Base-by-base conservation (phyloP, 2,329 filamentous ascomycete genomes). In the Nigrograna mackinnonii region DNA sequence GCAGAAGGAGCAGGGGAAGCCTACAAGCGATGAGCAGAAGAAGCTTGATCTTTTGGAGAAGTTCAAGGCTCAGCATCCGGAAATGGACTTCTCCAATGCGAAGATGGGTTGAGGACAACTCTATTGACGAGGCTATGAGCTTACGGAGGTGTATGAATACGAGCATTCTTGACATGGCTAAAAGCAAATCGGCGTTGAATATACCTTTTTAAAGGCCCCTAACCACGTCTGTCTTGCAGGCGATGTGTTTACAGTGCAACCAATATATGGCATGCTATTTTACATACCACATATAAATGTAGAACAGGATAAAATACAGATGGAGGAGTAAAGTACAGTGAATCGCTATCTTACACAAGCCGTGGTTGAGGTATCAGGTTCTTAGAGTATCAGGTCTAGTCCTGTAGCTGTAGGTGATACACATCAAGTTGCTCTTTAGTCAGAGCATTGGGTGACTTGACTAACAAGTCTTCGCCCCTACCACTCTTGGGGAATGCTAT, bases 401-500 rank as follows among this genome's bases (percentile, higher is more conserved):
- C 41, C 43, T 57, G 57, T 34, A 66, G 37, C 33, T 36, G 39
- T 41, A 87, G 58, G 60, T 84, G 79, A 71, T 86, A 86, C 2
- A 77, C 81, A 49, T 71, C 65, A 57, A 84, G 66, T 45, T 80
- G 77, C 47, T 80, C 79, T 44, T 81, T 71, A 0, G 79, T 87
- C 50, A 95, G 76, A 49, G 66, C 67, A 37, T 84, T 84, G 0
- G 94, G 94, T 49, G 88, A 89, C 55, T 82, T 84, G 3, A 95
- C 89, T 68, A 95, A 80, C 43, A 83, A 69, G 70, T 99, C 94
- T 62, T 95, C 88, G 1, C 94, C 91, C 64, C 85, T 91, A 47
- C 90, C 91, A 48, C 83, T 91, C 76, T 99, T 99, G 0, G 94
- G 95, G 62, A 99, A 99, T 0, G 91, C 91, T 68, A 99, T 96